A percentile compares a stretch with the other conserved stretches of the same genome.
Evolutionary conservation across 1,284 basidiomycete species (phyloP).

Genomic region (Boletus subluridellus): DNA sequence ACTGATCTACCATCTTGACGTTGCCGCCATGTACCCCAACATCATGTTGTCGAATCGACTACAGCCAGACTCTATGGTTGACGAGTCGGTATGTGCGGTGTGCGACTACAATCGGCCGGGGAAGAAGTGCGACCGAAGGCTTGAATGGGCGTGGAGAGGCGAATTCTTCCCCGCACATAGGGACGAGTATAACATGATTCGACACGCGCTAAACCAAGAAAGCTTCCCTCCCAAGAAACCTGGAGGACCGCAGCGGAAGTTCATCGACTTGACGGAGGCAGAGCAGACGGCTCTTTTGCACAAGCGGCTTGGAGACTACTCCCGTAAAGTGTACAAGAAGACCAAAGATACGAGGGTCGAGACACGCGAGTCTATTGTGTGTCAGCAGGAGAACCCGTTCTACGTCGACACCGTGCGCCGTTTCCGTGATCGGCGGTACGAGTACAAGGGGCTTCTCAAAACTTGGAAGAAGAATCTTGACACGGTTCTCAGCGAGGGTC

Average conservation of each 20-base stretch:
- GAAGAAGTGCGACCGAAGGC: constrained; percentile 90
- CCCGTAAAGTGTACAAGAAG: constrained; percentile 97
- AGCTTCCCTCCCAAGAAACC: constrained; percentile 81
- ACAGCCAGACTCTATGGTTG: constrained; percentile 97
- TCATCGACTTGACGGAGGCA: constrained; percentile 78
- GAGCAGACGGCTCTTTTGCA: constrained; percentile 93
- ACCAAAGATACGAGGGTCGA: constrained; percentile 99
- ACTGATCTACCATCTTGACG: constrained; percentile 98
- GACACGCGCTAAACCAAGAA: constrained; percentile 94
- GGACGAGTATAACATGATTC: constrained; percentile 99
- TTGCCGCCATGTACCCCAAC: constrained; percentile 99
- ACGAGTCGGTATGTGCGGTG: constrained; percentile 94
- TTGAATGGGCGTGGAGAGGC: constrained; percentile 99
- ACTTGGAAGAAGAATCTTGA: constrained; percentile 99
- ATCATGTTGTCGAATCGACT: constrained; percentile 99
- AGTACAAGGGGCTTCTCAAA: constrained; percentile 98
- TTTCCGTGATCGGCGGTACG: constrained; percentile 97
- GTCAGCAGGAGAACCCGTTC: constrained; percentile 98
- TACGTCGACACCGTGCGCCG: constrained; percentile 98
- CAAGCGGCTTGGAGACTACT: constrained; percentile 98
- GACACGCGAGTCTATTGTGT: constrained; percentile 92
- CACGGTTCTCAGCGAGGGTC: constrained; percentile 60
- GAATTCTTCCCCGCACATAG: constrained; percentile 98
- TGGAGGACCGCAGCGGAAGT: constrained; percentile 73
- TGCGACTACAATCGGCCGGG: constrained; percentile 98